Conservation (phyloP, 495 filamentous ascomycete species). For the Neurospora sp. region DNA sequence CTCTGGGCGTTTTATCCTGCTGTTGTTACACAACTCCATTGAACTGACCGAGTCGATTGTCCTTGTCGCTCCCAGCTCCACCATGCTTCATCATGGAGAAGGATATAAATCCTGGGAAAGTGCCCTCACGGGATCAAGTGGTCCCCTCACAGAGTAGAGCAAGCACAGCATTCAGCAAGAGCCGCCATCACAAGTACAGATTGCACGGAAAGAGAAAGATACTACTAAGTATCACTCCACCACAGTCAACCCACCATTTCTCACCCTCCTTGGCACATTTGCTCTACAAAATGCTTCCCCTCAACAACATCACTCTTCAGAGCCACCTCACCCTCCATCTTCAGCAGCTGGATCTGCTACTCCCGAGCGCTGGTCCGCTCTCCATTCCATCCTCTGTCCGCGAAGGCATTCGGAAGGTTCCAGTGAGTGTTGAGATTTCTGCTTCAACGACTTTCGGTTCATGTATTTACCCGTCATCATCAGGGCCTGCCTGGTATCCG, state of each 20-base stretch:
- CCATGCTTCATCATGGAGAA: not conserved
- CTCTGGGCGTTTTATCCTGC: not conserved
- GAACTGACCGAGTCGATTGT: not conserved
- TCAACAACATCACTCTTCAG: not conserved
- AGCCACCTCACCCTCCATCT: not conserved
- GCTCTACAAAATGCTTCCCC: not conserved
- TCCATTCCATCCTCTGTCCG: not conserved
- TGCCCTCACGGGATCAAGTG: not conserved
- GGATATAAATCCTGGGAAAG: not conserved
- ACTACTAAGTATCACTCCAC: not conserved
- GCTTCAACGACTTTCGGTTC: no score
- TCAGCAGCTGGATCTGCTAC: not conserved
- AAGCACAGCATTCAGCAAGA: not conserved
- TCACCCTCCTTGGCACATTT: not conserved
- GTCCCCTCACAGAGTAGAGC: not conserved
- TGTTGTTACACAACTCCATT: not conserved
- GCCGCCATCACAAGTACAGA: not conserved
- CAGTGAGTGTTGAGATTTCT: not conserved
- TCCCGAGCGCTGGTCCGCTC: not conserved
- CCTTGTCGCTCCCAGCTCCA: not conserved
- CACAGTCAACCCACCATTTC: not conserved
- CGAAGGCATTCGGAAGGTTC: not conserved
- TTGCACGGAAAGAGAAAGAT: not conserved
- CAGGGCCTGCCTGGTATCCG: constrained; percentile 18
- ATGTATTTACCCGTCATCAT: not conserved